phyloP scores from a whole-genome alignment of 495 filamentous ascomycete species.

The Achaetomiella virescens region DNA sequence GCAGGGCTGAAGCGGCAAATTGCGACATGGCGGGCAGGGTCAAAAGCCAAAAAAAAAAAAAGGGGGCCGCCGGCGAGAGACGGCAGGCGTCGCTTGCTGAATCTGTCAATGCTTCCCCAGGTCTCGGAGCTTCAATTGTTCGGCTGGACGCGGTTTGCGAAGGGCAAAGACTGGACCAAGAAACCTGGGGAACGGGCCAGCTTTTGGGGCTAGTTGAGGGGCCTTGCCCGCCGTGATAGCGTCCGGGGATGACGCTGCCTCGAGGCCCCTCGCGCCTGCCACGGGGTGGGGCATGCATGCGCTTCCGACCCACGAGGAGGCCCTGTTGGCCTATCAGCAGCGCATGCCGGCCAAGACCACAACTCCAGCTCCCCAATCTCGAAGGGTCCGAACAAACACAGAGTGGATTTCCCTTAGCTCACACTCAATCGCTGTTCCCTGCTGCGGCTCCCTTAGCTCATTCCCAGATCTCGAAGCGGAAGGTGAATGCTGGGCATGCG shows the following conservation, averaged over 20 bases:
- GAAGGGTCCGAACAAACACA: not conserved
- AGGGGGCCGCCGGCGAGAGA: too few species aligned
- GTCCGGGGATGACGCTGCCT: constrained; percentile 5
- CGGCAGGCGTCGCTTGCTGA: constrained; percentile 1
- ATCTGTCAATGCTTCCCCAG: not conserved
- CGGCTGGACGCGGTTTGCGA: constrained; percentile 32
- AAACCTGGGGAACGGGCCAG: constrained; percentile 20
- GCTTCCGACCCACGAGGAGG: not conserved
- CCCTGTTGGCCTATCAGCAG: constrained; percentile 1
- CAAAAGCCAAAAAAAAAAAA: not conserved
- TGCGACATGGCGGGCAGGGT: constrained; percentile 25
- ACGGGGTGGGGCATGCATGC: not conserved
- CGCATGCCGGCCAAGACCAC: not conserved
- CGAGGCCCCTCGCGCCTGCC: not conserved
- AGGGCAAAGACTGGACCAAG: constrained; percentile 19
- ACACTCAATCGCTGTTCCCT: constrained; percentile 1
- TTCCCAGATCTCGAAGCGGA: not conserved
- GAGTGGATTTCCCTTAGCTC: constrained; percentile 4
- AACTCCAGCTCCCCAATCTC: constrained; percentile 3
- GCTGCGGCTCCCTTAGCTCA: not conserved
- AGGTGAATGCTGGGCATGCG: not conserved
- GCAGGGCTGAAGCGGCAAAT: constrained; percentile 24
- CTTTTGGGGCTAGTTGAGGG: constrained; percentile 18
- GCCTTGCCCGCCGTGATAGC: constrained; percentile 1
- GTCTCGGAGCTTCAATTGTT: constrained; percentile 5